phyloP scores from a whole-genome alignment of 768 basidiomycete species.

The Termitomyces bulborhizus region DNA sequence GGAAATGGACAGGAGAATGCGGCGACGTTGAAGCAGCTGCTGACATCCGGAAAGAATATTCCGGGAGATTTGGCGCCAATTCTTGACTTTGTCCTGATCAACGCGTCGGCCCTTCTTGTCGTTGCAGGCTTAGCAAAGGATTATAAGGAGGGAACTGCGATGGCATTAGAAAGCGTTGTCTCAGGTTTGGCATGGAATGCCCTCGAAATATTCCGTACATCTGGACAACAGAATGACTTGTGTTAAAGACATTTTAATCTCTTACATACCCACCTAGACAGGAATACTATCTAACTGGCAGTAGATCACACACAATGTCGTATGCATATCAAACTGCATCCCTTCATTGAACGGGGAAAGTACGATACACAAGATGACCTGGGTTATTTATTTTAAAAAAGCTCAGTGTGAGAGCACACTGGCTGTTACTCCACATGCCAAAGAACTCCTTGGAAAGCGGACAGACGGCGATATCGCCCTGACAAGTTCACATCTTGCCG shows the following conservation, averaged over 20 bases:
- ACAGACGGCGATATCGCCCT: not conserved
- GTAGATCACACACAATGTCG: not conserved
- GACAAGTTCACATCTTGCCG: not conserved
- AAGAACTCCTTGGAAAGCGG: not conserved
- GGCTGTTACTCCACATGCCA: too few relatives aligned
- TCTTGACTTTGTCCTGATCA: conserved; percentile 84
- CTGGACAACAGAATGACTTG: not conserved
- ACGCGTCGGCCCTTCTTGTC: conserved; percentile 83
- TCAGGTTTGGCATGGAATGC: conserved; percentile 59
- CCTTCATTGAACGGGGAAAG: conserved; percentile 3
- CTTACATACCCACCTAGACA: too few relatives aligned
- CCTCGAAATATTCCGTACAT: conserved; percentile 40
- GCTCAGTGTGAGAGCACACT: too few relatives aligned
- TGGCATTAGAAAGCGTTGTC: conserved; percentile 57
- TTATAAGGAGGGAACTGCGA: conserved; percentile 62
- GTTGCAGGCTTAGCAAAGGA: conserved; percentile 71
- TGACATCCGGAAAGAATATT: conserved; percentile 52
- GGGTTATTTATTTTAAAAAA: conserved; percentile 13
- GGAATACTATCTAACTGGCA: not conserved
- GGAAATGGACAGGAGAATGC: conserved; percentile 81
- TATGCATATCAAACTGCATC: conserved; percentile 1
- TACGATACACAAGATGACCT: conserved; percentile 7
- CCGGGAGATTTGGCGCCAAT: conserved; percentile 57
- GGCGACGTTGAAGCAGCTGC: conserved; percentile 55
- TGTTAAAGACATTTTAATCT: not conserved